These are phyloP conservation scores for Melampsora medusae DNA, from an alignment of 1,284 basidiomycete species.

Conservation along the genomic window DNA sequence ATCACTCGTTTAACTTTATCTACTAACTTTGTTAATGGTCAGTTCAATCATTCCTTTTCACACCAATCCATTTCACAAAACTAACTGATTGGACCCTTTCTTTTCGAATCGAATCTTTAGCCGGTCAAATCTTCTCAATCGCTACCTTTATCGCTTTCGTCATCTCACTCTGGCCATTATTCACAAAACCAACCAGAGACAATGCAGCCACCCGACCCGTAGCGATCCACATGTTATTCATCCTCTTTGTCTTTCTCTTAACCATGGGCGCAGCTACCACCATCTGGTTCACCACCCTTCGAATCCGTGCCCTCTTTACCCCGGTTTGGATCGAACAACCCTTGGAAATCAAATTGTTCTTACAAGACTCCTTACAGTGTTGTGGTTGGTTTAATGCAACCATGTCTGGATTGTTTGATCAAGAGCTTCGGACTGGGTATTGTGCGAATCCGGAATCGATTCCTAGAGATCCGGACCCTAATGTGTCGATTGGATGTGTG, in stretches of 20 bases:
- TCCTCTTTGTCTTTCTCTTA: conserved; percentile 15
- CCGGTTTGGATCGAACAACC: conserved; percentile 24
- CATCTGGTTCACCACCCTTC: conserved; percentile 40
- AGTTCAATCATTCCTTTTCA: not conserved
- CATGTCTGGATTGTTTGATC: conserved; percentile 7
- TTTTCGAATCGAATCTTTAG: not conserved
- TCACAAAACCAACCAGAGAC: conserved; percentile 18
- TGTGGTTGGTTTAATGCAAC: conserved; percentile 44
- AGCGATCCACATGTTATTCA: conserved; percentile 13
- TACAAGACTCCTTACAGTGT: conserved; percentile 39
- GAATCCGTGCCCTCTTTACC: conserved; percentile 22
- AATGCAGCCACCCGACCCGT: conserved; percentile 30
- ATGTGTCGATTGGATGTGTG: conserved; percentile 35
- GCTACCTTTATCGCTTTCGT: conserved; percentile 17
- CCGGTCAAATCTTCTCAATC: conserved; percentile 12
- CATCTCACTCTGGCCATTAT: conserved; percentile 33
- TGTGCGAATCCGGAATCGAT: conserved; percentile 34
- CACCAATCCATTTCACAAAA: not conserved
- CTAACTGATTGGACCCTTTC: too few species aligned
- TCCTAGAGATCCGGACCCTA: conserved; percentile 28
- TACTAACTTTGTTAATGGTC: conserved; percentile 17
- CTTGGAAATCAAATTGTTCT: conserved; percentile 13
- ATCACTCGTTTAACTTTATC: conserved; percentile 22
- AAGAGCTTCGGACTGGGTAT: conserved; percentile 15
- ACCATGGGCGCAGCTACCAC: conserved; percentile 21